A percentile compares a stretch with the other conserved stretches of the same genome.
Evolutionary conservation across 129 eudicot genomes (phyloP).

Genomic region (Sambucus nigra): DNA sequence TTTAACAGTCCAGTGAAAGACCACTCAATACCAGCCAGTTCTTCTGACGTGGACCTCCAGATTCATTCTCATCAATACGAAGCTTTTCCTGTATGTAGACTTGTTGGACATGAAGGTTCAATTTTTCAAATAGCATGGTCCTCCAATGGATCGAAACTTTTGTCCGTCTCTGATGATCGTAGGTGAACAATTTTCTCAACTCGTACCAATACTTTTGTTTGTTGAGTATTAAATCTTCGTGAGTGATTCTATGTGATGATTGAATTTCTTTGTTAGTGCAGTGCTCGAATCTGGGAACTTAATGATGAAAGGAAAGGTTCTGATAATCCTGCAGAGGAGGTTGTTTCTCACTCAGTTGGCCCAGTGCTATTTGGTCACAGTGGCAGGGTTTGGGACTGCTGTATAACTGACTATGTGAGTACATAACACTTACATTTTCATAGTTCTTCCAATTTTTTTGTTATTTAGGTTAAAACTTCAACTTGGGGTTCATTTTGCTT

Average conservation of each 20-base stretch:
- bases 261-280: slow-evolving; percentile 33
- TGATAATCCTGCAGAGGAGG: slow-evolving; percentile 19
- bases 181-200: slow-evolving; percentile 37
- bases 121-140: slow-evolving; percentile 90
- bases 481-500: not conserved
- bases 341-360: slow-evolving; percentile 35
- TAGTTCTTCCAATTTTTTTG: not conserved
- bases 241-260: not conserved
- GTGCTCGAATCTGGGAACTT: slow-evolving; percentile 87
- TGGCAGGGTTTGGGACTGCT: slow-evolving; percentile 99
- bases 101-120: slow-evolving; percentile 91
- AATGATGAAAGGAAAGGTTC: slow-evolving; percentile 22
- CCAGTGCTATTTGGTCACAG: slow-evolving; percentile 84
- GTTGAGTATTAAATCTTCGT: not conserved
- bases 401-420: slow-evolving; percentile 72
- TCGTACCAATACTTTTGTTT: not conserved
- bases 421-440: not conserved
- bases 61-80: slow-evolving; percentile 26
- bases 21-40: not conserved
- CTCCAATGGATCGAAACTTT: slow-evolving; percentile 52
- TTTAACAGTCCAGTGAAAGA: slow-evolving; percentile 20
- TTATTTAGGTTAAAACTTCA: not conserved
- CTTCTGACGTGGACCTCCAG: slow-evolving; percentile 4
- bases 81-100: slow-evolving; percentile 53
- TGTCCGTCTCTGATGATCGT: slow-evolving; percentile 95